These are phyloP conservation scores for Cercospora citrullina DNA, from an alignment of 2,329 filamentous ascomycete species.

Conservation along the genomic window DNA sequence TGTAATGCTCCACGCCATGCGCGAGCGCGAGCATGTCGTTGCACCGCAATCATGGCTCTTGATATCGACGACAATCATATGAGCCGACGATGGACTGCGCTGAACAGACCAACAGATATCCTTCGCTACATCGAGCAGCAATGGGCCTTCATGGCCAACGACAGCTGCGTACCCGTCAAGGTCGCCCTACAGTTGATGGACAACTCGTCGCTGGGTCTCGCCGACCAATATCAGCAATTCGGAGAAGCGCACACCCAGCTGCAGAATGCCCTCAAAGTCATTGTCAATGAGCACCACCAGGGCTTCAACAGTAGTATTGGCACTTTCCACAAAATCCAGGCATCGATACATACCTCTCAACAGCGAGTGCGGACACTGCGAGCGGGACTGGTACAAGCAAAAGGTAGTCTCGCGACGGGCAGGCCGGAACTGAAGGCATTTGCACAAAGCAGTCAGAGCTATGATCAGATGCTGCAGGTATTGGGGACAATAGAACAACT, in stretches of 20 bases:
- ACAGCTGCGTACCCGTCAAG: slow-evolving; percentile 88
- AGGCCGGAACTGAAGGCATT: slow-evolving; percentile 89
- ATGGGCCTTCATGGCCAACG: slow-evolving; percentile 89
- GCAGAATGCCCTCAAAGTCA: slow-evolving; percentile 88
- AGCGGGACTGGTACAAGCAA: slow-evolving; percentile 77
- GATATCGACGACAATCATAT: not conserved
- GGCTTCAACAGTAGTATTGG: slow-evolving; percentile 99
- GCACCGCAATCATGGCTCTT: slow-evolving; percentile 1
- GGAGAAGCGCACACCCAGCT: slow-evolving; percentile 79
- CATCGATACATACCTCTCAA: slow-evolving; percentile 86
- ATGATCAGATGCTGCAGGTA: slow-evolving; percentile 83
- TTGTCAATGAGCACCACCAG: slow-evolving; percentile 98
- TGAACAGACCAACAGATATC: slow-evolving; percentile 50
- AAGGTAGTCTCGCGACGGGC: slow-evolving; percentile 77
- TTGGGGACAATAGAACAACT: slow-evolving; percentile 74
- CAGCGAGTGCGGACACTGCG: slow-evolving; percentile 79
- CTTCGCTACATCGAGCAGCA: slow-evolving; percentile 81
- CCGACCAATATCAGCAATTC: slow-evolving; percentile 84
- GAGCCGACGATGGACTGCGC: slow-evolving; percentile 11
- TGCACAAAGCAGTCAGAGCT: slow-evolving; percentile 81
- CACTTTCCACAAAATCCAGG: slow-evolving; percentile 97
- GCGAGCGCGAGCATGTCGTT: not conserved
- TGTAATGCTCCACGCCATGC: not conserved
- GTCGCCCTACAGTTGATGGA: slow-evolving; percentile 94
- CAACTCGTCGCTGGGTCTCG: slow-evolving; percentile 86